Percentiles rank a stretch among this genome's conserved stretches.
phyloP scores from a whole-genome alignment of 768 basidiomycete species.

The Naganishia vishniacii region DNA sequence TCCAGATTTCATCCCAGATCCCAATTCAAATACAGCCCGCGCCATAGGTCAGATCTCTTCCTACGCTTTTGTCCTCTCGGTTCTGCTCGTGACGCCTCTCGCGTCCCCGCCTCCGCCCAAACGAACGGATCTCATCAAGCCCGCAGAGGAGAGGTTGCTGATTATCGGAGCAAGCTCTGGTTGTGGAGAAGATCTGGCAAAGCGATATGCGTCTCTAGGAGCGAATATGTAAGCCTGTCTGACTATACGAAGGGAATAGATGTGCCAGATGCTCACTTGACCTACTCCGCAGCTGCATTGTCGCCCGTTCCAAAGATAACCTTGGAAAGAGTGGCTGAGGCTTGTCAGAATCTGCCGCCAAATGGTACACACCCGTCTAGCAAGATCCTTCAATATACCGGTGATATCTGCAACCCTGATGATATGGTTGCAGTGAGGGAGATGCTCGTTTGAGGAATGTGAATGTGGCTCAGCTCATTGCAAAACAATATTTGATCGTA shows the following conservation, averaged over 20 bases:
- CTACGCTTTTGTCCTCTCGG: background rate
- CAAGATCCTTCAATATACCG: constrained; percentile 55
- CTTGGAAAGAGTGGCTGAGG: constrained; percentile 5
- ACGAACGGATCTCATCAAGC: constrained; percentile 36
- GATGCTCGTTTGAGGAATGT: constrained; percentile 57
- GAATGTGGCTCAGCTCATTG: background rate
- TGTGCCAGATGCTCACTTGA: no score
- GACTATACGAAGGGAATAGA: no score
- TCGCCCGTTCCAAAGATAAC: constrained; percentile 29
- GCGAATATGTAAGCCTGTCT: constrained; percentile 53
- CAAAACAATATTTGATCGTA: no score
- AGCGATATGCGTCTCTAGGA: constrained; percentile 57
- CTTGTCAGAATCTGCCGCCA: constrained; percentile 28
- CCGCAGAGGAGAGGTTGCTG: constrained; percentile 62
- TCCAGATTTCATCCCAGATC: background rate
- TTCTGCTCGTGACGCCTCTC: constrained; percentile 11
- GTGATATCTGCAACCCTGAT: constrained; percentile 61
- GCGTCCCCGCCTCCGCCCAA: constrained; percentile 22
- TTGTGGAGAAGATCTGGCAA: constrained; percentile 66
- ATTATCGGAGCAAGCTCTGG: constrained; percentile 80
- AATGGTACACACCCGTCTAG: constrained; percentile 9
- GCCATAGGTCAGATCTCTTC: background rate
- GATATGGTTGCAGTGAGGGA: constrained; percentile 64
- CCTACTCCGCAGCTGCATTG: constrained; percentile 55
- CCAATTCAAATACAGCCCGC: no score